phyloP scores from a whole-genome alignment of 495 filamentous ascomycete genomes.

The Evansstolkia leycettana region DNA sequence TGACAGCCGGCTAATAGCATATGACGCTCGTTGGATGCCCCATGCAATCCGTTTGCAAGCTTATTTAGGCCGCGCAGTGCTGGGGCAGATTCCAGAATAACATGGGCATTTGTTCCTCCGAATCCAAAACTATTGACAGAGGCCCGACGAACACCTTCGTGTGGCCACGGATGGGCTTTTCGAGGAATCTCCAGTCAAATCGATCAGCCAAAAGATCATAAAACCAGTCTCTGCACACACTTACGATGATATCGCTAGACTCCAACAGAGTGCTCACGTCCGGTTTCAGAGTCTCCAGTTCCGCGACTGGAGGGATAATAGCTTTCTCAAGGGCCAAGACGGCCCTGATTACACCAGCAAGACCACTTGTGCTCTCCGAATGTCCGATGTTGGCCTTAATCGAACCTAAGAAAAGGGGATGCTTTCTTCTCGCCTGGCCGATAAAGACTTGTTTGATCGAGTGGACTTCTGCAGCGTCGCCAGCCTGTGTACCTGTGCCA shows the following conservation, averaged over 20 bases:
- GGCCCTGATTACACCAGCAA: constrained; percentile 34
- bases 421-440: constrained; percentile 3
- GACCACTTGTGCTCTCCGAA: constrained; percentile 23
- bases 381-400: constrained; percentile 20
- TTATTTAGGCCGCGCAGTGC: constrained; percentile 1
- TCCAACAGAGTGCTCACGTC: no score
- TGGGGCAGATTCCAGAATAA: constrained; percentile 18
- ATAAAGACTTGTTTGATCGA: constrained; percentile 13
- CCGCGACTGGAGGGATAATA: constrained; percentile 14
- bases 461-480: constrained; percentile 18
- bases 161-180: no score
- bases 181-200: no score
- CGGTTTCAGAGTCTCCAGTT: no score
- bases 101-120: constrained; percentile 39
- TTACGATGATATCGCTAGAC: no score
- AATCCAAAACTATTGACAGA: constrained; percentile 37
- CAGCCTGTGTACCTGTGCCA: constrained; percentile 35
- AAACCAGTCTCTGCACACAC: no score
- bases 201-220: no score
- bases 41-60: no score
- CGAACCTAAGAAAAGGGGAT: constrained; percentile 15
- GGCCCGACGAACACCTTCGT: constrained; percentile 6
- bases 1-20: no score
- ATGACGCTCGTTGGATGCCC: background rate
- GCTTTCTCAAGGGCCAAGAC: constrained; percentile 21